These are phyloP conservation scores for Entomortierella beljakovae DNA, from an alignment of 192 early-diverging fungal genomes.

Conservation along the genomic window DNA sequence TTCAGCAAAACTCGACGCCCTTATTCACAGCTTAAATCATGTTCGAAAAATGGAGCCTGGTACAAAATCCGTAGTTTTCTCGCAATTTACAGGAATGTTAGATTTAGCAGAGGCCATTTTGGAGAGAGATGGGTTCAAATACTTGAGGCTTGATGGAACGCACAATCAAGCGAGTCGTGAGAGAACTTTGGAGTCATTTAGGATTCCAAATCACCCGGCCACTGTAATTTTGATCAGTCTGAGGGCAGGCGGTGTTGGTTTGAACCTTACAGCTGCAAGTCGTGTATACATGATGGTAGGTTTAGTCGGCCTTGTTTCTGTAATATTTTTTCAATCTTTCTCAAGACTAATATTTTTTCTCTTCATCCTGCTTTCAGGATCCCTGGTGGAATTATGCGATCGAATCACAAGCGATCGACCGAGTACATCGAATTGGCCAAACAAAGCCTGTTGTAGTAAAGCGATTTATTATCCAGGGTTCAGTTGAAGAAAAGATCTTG, in stretches of 20 bases:
- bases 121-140: slow-evolving; percentile 64
- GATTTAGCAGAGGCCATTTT: slow-evolving; percentile 75
- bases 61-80: slow-evolving; percentile 90
- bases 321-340: background rate
- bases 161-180: slow-evolving; percentile 72
- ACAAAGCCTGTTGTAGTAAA: slow-evolving; percentile 70
- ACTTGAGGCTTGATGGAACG: slow-evolving; percentile 85
- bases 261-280: slow-evolving; percentile 82
- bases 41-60: slow-evolving; percentile 26
- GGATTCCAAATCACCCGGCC: slow-evolving; percentile 62
- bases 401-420: slow-evolving; percentile 84
- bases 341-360: background rate
- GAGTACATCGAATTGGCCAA: slow-evolving; percentile 86
- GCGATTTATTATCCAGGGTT: slow-evolving; percentile 73
- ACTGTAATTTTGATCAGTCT: slow-evolving; percentile 74
- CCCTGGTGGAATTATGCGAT: slow-evolving; percentile 86
- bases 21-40: slow-evolving; percentile 54
- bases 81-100: slow-evolving; percentile 92
- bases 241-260: slow-evolving; percentile 71
- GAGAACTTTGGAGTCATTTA: slow-evolving; percentile 70
- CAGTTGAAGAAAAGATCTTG: slow-evolving; percentile 91
- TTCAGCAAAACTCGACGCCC: slow-evolving; percentile 63
- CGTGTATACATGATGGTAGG: slow-evolving; percentile 77
- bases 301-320: background rate
- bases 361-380: slow-evolving; percentile 53